A percentile compares a stretch with the other conserved stretches of the same genome.
Conservation (phyloP, 75 land plant genomes). For the Selaginella tamariscina region DNA sequence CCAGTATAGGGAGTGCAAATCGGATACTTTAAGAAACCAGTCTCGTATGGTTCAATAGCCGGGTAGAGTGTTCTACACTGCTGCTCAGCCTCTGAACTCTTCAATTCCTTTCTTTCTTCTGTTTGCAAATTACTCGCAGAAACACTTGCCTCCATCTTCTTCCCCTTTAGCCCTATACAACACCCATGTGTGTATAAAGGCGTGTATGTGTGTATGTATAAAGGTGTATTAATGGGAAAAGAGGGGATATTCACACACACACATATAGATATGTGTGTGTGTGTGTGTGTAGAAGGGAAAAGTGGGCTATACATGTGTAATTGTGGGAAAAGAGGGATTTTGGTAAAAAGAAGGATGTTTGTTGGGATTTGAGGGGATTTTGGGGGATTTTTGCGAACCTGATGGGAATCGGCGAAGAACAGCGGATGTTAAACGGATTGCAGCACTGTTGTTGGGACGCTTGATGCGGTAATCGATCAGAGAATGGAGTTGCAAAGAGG, state of each 20-base stretch:
- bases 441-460: too few species aligned
- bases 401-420: too few species aligned
- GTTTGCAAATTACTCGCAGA: not conserved
- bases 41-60: conserved; percentile 31
- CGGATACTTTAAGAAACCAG: conserved; percentile 78
- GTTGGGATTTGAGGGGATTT: too few species aligned
- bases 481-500: too few species aligned
- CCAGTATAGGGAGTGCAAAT: conserved; percentile 78
- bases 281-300: not conserved
- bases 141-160: not conserved
- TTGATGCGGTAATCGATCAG: too few species aligned
- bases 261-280: not conserved
- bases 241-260: not conserved
- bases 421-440: too few species aligned
- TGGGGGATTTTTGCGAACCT: too few species aligned
- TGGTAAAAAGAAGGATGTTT: too few species aligned
- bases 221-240: not conserved
- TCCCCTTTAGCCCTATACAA: not conserved
- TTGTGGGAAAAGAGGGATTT: too few species aligned
- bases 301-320: not conserved
- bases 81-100: not conserved
- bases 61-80: not conserved
- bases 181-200: not conserved
- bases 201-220: conserved; percentile 1
- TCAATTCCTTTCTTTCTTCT: not conserved